These are phyloP conservation scores for Lunasporangiospora selenospora DNA, from an alignment of 192 early-diverging fungal species.

Conservation along the genomic window DNA sequence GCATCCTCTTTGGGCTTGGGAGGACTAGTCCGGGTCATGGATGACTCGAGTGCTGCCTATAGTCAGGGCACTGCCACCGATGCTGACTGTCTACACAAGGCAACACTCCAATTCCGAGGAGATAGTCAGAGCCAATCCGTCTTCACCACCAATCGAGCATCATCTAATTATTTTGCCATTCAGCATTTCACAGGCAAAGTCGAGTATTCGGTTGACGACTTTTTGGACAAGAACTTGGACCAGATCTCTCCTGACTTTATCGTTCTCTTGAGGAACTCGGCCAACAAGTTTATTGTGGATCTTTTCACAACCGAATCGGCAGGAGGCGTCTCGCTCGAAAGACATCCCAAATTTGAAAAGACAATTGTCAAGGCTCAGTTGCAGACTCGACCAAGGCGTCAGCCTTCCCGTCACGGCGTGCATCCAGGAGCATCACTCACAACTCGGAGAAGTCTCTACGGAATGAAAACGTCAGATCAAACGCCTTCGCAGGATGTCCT, in stretches of 20 bases:
- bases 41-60: slow-evolving; percentile 52
- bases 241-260: slow-evolving; percentile 85
- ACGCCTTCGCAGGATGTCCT: background rate
- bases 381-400: slow-evolving; percentile 72
- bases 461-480: slow-evolving; percentile 7
- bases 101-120: slow-evolving; percentile 46
- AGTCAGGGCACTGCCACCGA: slow-evolving; percentile 56
- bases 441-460: slow-evolving; percentile 56
- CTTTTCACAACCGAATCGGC: slow-evolving; percentile 74
- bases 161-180: slow-evolving; percentile 69
- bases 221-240: slow-evolving; percentile 79
- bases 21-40: slow-evolving; percentile 54
- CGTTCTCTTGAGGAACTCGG: slow-evolving; percentile 72
- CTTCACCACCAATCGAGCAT: slow-evolving; percentile 46
- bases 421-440: slow-evolving; percentile 1
- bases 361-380: slow-evolving; percentile 81
- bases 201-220: slow-evolving; percentile 80
- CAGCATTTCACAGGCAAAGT: slow-evolving; percentile 76
- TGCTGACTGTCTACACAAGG: slow-evolving; percentile 48
- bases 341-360: slow-evolving; percentile 73
- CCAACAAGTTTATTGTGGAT: slow-evolving; percentile 75
- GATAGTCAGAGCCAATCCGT: slow-evolving; percentile 41
- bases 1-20: slow-evolving; percentile 41
- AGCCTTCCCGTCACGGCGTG: slow-evolving; percentile 58
- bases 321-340: slow-evolving; percentile 67